Evolutionary conservation across 225 moss, liverwort and hornwort species (phyloP).

Genomic region (Asterella californica): DNA sequence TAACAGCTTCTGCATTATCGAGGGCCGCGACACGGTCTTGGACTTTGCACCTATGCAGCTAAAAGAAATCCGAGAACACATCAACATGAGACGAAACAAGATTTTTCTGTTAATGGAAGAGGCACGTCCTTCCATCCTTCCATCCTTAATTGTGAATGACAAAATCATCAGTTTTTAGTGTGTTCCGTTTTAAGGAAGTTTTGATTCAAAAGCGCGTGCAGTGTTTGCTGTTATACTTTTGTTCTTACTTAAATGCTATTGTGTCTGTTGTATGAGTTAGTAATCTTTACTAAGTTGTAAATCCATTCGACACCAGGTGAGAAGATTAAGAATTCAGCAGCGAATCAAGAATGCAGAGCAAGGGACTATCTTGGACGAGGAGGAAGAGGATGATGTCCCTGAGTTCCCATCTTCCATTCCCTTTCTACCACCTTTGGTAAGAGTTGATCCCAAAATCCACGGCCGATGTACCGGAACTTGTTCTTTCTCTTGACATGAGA

Average conservation of each 20-base stretch:
- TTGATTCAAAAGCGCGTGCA: background rate
- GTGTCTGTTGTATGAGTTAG: background rate
- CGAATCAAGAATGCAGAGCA: slow-evolving; percentile 79
- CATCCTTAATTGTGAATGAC: too few relatives aligned
- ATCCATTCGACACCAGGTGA: slow-evolving; percentile 43
- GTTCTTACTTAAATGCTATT: background rate
- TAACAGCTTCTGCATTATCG: slow-evolving; percentile 76
- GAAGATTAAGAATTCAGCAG: slow-evolving; percentile 87
- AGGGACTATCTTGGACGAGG: slow-evolving; percentile 44
- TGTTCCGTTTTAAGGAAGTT: background rate
- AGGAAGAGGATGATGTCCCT: slow-evolving; percentile 74
- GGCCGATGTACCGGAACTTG: background rate
- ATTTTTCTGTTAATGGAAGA: slow-evolving; percentile 99
- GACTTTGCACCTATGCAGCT: slow-evolving; percentile 95
- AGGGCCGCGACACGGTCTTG: slow-evolving; percentile 85
- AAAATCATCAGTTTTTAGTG: background rate
- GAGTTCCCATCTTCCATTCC: slow-evolving; percentile 88
- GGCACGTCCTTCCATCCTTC: slow-evolving; percentile 43
- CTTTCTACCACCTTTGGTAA: slow-evolving; percentile 68
- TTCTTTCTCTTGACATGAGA: background rate
- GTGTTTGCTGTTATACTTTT: background rate
- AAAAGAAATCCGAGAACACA: slow-evolving; percentile 88
- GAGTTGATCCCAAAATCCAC: background rate
- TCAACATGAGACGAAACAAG: slow-evolving; percentile 80
- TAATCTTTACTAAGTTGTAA: background rate